phyloP scores from a whole-genome alignment of 2,329 filamentous ascomycete species.

The Phaeosphaeria sp. region DNA sequence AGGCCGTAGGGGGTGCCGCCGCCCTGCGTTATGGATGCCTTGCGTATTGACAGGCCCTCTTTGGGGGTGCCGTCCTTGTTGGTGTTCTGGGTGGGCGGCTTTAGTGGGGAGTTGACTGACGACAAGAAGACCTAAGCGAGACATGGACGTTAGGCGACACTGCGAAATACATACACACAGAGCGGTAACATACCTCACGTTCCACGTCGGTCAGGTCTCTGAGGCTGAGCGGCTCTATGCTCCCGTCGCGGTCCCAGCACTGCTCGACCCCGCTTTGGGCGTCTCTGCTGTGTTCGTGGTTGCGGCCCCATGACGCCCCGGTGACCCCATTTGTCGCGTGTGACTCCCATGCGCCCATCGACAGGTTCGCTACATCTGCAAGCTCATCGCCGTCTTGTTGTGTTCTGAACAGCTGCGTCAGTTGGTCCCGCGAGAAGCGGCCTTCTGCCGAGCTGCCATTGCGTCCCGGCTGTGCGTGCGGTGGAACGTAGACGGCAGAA shows the following conservation, averaged over 20 bases:
- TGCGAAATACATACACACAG: constrained; percentile 4
- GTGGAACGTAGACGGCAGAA: constrained; percentile 64
- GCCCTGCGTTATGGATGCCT: constrained; percentile 80
- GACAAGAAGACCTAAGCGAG: constrained; percentile 72
- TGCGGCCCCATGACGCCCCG: constrained; percentile 74
- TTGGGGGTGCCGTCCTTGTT: constrained; percentile 67
- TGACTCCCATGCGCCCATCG: constrained; percentile 80
- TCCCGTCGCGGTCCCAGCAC: constrained; percentile 83
- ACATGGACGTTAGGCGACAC: constrained; percentile 19
- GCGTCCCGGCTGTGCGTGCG: constrained; percentile 64
- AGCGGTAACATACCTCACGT: constrained; percentile 61
- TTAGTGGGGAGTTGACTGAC: constrained; percentile 93
- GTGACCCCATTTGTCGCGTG: constrained; percentile 69
- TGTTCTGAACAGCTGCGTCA: constrained; percentile 74
- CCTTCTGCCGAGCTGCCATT: constrained; percentile 62
- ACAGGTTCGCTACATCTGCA: constrained; percentile 69
- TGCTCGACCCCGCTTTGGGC: constrained; percentile 82
- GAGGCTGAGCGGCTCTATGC: constrained; percentile 73
- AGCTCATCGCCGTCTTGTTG: constrained; percentile 62
- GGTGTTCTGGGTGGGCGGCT: constrained; percentile 74
- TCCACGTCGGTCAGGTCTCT: constrained; percentile 74
- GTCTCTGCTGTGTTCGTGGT: constrained; percentile 72
- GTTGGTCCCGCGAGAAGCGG: constrained; percentile 79
- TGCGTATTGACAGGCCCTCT: constrained; percentile 71
- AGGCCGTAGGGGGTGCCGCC: constrained; percentile 69